phyloP scores from a whole-genome alignment of 345 rosid genomes.

The Schrenkiella parvula region DNA sequence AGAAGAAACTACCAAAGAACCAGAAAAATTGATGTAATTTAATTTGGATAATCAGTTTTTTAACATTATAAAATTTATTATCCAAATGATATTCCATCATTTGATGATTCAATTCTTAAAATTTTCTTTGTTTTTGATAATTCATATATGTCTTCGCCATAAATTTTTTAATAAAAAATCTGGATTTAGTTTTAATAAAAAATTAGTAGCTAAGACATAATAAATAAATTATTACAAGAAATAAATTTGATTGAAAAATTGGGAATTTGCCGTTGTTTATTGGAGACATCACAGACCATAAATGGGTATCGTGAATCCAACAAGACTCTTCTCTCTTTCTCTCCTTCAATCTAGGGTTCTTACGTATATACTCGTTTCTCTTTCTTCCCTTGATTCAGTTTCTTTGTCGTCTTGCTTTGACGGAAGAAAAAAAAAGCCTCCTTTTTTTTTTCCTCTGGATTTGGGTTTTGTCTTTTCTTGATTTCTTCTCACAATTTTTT shows the following conservation, averaged over 20 bases:
- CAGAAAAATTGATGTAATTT: too few relatives aligned
- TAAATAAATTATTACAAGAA: neutral
- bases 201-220: too few relatives aligned
- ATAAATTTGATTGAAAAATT: neutral
- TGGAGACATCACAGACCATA: neutral
- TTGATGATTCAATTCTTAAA: too few relatives aligned
- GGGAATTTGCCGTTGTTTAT: slow-evolving; percentile 7
- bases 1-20: too few relatives aligned
- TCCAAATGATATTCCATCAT: too few relatives aligned
- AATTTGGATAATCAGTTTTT: too few relatives aligned
- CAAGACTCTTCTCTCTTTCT: neutral
- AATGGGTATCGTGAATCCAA: slow-evolving; percentile 21
- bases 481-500: neutral
- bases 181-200: too few relatives aligned
- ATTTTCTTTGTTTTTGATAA: too few relatives aligned
- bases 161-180: too few relatives aligned
- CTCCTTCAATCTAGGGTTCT: slow-evolving; percentile 24
- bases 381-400: neutral
- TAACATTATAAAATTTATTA: too few relatives aligned
- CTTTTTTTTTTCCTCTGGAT: neutral
- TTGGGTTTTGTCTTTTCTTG: neutral
- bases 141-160: too few relatives aligned
- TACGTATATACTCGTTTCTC: neutral
- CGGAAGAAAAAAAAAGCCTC: neutral
- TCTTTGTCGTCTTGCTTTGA: slow-evolving; percentile 12